These are phyloP conservation scores for Leptodontidium sp. DNA, from an alignment of 2,329 filamentous ascomycete species.

Conservation along the genomic window DNA sequence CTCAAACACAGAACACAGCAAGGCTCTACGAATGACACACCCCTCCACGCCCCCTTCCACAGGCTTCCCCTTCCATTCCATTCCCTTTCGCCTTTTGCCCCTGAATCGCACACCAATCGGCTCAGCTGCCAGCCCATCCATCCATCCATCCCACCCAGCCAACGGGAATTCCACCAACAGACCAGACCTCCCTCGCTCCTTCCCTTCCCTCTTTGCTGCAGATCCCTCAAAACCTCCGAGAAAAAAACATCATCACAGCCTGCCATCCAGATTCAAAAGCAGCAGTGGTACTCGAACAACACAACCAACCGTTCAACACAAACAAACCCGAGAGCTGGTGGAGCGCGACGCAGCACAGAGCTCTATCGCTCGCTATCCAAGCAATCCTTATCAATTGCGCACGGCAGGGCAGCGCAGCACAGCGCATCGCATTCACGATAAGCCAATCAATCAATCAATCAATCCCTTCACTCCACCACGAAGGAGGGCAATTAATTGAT, in stretches of 20 bases:
- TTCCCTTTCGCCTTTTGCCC: not conserved
- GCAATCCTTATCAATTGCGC: slow-evolving; percentile 9
- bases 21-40: not conserved
- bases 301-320: too few relatives aligned
- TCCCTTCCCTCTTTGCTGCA: not conserved
- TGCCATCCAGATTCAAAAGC: not conserved
- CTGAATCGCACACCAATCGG: slow-evolving; percentile 16
- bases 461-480: slow-evolving; percentile 5
- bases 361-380: not conserved
- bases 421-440: slow-evolving; percentile 1
- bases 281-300: not conserved
- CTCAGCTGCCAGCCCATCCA: slow-evolving; percentile 1
- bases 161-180: not conserved
- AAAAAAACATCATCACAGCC: slow-evolving; percentile 2
- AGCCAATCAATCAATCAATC: not conserved
- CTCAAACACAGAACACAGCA: not conserved
- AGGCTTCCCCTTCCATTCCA: not conserved
- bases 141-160: too few relatives aligned
- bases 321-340: not conserved
- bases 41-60: not conserved
- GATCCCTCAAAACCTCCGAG: slow-evolving; percentile 11
- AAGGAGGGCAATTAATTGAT: not conserved
- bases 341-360: slow-evolving; percentile 1
- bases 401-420: not conserved
- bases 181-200: not conserved